Percentiles rank a stretch among this genome's conserved stretches.
These are phyloP conservation scores for Ceratobasidium sp. DNA, from an alignment of 1,284 basidiomycete genomes.

Conservation along the genomic window DNA sequence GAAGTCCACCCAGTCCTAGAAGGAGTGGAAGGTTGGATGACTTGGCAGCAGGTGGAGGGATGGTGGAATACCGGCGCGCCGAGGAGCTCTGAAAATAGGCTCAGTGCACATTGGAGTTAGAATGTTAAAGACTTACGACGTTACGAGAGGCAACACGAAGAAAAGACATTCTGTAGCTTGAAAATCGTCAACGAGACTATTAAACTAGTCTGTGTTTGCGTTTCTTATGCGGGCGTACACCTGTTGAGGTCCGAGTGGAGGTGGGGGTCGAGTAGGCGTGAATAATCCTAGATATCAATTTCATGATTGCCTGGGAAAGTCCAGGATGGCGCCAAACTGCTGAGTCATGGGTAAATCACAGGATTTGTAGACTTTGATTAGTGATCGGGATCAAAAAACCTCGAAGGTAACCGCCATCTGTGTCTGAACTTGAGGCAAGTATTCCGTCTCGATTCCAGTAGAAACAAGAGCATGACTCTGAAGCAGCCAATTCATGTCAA, in stretches of 20 bases:
- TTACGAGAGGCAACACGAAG: slow-evolving; percentile 40
- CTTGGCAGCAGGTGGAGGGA: slow-evolving; percentile 42
- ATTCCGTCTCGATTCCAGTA: not conserved
- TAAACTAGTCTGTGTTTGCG: not conserved
- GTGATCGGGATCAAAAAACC: not conserved
- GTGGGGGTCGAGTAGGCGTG: not conserved
- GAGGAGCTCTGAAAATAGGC: slow-evolving; percentile 7
- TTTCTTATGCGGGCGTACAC: not conserved
- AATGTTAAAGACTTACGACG: slow-evolving; percentile 2
- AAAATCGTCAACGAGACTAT: not conserved
- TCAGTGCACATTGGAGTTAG: not conserved
- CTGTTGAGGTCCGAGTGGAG: not conserved
- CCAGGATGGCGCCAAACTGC: slow-evolving; percentile 24
- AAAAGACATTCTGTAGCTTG: slow-evolving; percentile 30
- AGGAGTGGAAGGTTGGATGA: slow-evolving; percentile 49
- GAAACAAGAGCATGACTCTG: not conserved
- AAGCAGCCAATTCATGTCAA: not conserved
- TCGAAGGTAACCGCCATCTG: not conserved
- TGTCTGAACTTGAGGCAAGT: not conserved
- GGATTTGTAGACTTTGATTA: not conserved
- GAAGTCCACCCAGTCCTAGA: slow-evolving; percentile 46
- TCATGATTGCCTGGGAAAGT: slow-evolving; percentile 36
- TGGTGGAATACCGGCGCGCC: slow-evolving; percentile 50
- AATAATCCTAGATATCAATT: slow-evolving; percentile 25
- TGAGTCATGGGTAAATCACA: slow-evolving; percentile 19